These are phyloP conservation scores for Dryas drummondii DNA, from an alignment of 306 rosid genomes.

Conservation along the genomic window DNA sequence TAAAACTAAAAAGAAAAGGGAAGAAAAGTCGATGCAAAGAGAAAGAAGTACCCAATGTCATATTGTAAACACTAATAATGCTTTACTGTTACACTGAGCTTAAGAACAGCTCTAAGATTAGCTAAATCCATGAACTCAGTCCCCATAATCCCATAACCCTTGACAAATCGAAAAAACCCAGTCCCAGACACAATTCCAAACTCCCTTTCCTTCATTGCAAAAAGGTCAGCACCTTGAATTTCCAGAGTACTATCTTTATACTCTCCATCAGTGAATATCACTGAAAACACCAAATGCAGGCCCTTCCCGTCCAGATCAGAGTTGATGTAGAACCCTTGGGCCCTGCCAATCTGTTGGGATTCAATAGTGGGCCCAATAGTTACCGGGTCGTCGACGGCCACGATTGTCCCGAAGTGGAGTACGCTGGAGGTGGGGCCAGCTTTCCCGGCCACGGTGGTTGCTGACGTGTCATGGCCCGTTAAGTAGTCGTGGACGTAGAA, in stretches of 20 bases:
- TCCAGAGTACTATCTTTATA: slow-evolving; percentile 57
- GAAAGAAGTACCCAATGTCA: too few species aligned
- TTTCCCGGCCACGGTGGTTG: slow-evolving; percentile 47
- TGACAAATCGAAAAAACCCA: slow-evolving; percentile 57
- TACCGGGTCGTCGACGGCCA: slow-evolving; percentile 53
- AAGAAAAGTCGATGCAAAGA: too few species aligned
- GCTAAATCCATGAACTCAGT: slow-evolving; percentile 52
- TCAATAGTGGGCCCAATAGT: slow-evolving; percentile 46
- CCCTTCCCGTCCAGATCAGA: slow-evolving; percentile 55
- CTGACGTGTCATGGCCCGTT: slow-evolving; percentile 47
- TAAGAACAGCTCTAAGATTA: slow-evolving; percentile 48
- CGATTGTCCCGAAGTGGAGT: slow-evolving; percentile 52
- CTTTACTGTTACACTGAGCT: slow-evolving; percentile 50
- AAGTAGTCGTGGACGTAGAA: slow-evolving; percentile 65
- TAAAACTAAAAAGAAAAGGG: too few species aligned
- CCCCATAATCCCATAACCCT: slow-evolving; percentile 58
- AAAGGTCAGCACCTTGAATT: slow-evolving; percentile 56
- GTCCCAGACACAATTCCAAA: slow-evolving; percentile 63
- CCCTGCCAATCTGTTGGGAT: slow-evolving; percentile 51
- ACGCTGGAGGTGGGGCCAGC: slow-evolving; percentile 43
- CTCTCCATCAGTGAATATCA: slow-evolving; percentile 48
- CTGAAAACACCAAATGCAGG: slow-evolving; percentile 50
- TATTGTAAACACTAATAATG: slow-evolving; percentile 21
- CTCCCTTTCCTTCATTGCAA: slow-evolving; percentile 38
- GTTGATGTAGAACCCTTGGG: slow-evolving; percentile 57